phyloP scores from a whole-genome alignment of 768 basidiomycete species.

The Candolleomyces eurysporus region DNA sequence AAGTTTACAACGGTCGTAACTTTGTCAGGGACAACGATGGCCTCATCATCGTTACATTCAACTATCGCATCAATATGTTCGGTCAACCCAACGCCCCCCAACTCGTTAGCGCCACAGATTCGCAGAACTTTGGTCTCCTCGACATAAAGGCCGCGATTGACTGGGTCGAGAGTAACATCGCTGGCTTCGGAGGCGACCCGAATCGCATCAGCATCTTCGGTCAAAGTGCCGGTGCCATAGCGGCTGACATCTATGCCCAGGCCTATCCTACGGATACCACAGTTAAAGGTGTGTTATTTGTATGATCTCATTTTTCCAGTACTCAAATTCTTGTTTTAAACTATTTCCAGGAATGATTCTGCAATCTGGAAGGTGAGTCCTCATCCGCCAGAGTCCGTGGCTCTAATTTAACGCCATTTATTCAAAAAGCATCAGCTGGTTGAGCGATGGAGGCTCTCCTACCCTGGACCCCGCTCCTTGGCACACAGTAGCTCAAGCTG shows the following conservation, averaged over 20 bases:
- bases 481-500: slow-evolving; percentile 26
- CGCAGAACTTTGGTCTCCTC: slow-evolving; percentile 39
- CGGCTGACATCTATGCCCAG: slow-evolving; percentile 33
- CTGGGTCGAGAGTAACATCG: slow-evolving; percentile 49
- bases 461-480: slow-evolving; percentile 23
- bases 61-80: slow-evolving; percentile 39
- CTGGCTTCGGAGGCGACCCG: slow-evolving; percentile 41
- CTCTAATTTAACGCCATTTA: neutral
- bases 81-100: slow-evolving; percentile 40
- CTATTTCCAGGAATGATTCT: slow-evolving; percentile 27
- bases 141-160: slow-evolving; percentile 41
- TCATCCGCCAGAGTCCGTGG: neutral
- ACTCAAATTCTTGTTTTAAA: neutral
- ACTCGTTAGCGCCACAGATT: slow-evolving; percentile 17
- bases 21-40: slow-evolving; percentile 33
- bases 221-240: slow-evolving; percentile 35
- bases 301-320: neutral
- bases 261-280: slow-evolving; percentile 32
- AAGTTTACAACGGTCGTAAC: slow-evolving; percentile 25
- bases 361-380: slow-evolving; percentile 33
- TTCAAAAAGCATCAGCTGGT: slow-evolving; percentile 13
- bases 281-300: slow-evolving; percentile 17
- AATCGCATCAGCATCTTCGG: slow-evolving; percentile 36
- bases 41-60: slow-evolving; percentile 34
- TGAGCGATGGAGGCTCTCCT: slow-evolving; percentile 7